Percentiles rank a stretch among this genome's conserved stretches.
Conservation (phyloP, 1,139 yeast species). For the Kodamaea derodonti region DNA sequence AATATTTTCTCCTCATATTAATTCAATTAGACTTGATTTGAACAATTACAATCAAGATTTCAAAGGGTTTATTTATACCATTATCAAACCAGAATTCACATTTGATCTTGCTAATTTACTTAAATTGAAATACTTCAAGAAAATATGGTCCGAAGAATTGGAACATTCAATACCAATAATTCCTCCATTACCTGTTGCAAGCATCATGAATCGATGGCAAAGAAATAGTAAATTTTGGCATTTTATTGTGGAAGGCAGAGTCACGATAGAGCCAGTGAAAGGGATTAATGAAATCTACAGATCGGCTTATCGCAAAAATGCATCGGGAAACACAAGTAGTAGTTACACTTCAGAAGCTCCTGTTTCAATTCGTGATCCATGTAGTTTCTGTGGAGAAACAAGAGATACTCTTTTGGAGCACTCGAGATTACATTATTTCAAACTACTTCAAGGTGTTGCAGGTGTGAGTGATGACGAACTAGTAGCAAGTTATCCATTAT, state of each 20-base stretch:
- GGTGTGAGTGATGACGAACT: slow-evolving; percentile 21
- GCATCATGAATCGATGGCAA: slow-evolving; percentile 41
- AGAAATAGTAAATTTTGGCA: slow-evolving; percentile 54
- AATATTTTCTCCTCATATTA: slow-evolving; percentile 52
- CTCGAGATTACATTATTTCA: slow-evolving; percentile 70
- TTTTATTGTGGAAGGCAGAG: slow-evolving; percentile 74
- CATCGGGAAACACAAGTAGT: slow-evolving; percentile 3
- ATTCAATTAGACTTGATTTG: slow-evolving; percentile 59
- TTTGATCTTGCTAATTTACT: slow-evolving; percentile 42
- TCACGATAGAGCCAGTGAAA: slow-evolving; percentile 81
- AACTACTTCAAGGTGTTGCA: slow-evolving; percentile 27
- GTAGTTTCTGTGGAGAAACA: slow-evolving; percentile 79
- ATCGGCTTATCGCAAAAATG: slow-evolving; percentile 10
- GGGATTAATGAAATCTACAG: slow-evolving; percentile 74
- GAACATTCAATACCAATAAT: slow-evolving; percentile 50
- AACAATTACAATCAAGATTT: slow-evolving; percentile 40
- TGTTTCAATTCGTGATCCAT: slow-evolving; percentile 68
- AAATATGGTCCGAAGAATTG: slow-evolving; percentile 70
- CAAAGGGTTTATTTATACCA: slow-evolving; percentile 32
- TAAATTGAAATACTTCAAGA: slow-evolving; percentile 60
- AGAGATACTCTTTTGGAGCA: slow-evolving; percentile 69
- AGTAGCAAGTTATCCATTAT: slow-evolving; percentile 59
- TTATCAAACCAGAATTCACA: slow-evolving; percentile 33
- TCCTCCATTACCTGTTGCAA: slow-evolving; percentile 32
- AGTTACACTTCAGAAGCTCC: slow-evolving; percentile 37